These are phyloP conservation scores for Quercus alba DNA, from an alignment of 306 rosid species.

Conservation along the genomic window DNA sequence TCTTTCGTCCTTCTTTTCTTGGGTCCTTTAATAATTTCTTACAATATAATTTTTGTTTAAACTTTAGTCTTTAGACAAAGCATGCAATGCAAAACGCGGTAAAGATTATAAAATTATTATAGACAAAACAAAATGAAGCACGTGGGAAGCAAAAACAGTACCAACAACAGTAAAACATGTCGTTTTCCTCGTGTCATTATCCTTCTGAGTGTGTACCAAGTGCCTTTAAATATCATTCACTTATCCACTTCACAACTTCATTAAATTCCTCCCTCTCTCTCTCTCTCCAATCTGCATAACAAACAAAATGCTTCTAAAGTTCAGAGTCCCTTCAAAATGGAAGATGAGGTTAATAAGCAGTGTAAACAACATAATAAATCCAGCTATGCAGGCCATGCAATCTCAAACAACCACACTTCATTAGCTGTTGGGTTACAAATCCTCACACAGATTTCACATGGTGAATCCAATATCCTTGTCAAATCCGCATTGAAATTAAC, in stretches of 20 bases:
- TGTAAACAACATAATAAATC: not conserved
- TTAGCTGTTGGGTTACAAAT: conserved; percentile 40
- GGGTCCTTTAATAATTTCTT: too few species aligned
- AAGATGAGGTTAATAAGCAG: not conserved
- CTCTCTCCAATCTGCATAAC: not conserved
- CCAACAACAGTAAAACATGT: not conserved
- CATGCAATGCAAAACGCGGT: not conserved
- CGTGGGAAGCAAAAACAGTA: not conserved
- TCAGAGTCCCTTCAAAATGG: conserved; percentile 19
- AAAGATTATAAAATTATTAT: not conserved
- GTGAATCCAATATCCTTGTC: conserved; percentile 24
- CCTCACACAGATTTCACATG: conserved; percentile 18
- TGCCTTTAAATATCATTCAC: conserved; percentile 7
- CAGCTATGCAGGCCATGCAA: not conserved
- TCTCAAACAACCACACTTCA: not conserved
- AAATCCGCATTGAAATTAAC: conserved; percentile 30
- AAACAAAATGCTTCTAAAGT: conserved; percentile 2
- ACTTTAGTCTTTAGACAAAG: not conserved
- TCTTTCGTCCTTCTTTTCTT: too few species aligned
- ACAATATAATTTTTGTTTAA: too few species aligned
- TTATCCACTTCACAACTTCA: conserved; percentile 6
- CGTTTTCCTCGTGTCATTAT: not conserved
- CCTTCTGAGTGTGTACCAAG: not conserved
- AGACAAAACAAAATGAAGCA: not conserved
- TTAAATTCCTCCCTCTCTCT: not conserved